Conservation (phyloP, 306 rosid species). For the Cucumis melo region DNA sequence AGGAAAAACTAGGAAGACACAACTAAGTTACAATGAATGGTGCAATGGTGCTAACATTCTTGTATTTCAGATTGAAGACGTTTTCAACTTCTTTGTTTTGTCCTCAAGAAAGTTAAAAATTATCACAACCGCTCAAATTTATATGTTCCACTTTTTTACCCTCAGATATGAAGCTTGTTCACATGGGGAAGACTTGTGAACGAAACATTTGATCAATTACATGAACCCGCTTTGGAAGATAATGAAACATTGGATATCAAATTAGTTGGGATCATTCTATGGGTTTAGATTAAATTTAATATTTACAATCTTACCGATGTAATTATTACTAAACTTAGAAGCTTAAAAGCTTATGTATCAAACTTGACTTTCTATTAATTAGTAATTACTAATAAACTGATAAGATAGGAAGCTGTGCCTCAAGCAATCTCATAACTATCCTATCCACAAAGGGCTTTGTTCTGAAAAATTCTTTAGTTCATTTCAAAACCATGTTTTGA, state of each 20-base stretch:
- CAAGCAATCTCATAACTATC: no score
- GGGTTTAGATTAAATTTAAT: neutral
- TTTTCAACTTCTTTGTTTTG: neutral
- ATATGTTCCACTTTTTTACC: neutral
- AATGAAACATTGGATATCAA: neutral
- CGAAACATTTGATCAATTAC: neutral
- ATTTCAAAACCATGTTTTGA: no score
- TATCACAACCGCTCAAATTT: neutral
- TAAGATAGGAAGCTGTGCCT: no score
- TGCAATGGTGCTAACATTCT: neutral
- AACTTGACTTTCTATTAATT: no score
- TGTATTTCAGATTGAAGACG: neutral
- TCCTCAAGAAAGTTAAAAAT: neutral
- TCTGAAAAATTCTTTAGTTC: no score
- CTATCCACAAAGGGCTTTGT: no score
- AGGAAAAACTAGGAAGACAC: neutral
- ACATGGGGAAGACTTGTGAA: neutral
- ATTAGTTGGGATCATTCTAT: neutral
- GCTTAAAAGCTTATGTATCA: no score
- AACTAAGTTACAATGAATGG: neutral
- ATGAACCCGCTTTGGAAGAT: neutral
- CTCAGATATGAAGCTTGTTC: neutral
- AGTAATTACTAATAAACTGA: no score
- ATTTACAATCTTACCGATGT: neutral
- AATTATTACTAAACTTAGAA: neutral